Evolutionary conservation across 176 grass and related monocot species (phyloP).

Genomic region (Dactylis glomerata): DNA sequence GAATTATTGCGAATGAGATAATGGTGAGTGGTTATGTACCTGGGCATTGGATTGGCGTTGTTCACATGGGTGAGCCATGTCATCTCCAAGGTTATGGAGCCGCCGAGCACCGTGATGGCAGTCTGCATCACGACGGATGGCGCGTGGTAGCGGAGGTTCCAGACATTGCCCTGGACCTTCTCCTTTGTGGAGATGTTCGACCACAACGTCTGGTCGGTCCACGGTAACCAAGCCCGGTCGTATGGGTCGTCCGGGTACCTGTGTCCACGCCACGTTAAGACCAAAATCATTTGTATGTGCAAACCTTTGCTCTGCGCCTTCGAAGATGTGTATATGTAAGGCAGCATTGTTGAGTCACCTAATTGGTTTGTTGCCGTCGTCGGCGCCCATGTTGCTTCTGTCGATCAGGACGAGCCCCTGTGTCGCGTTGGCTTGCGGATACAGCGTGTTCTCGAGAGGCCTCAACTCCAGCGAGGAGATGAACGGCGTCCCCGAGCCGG

Average conservation of each 20-base stretch:
- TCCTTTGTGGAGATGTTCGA: not conserved
- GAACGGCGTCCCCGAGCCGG: conserved; percentile 32
- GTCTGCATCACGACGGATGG: not conserved
- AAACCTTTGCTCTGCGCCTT: no score
- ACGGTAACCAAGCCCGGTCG: not conserved
- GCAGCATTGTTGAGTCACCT: no score
- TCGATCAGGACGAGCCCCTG: conserved; percentile 20
- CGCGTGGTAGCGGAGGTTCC: not conserved
- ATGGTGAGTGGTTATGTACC: no score
- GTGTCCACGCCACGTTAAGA: no score
- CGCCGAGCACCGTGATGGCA: not conserved
- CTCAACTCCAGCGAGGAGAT: conserved; percentile 36
- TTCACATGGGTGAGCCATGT: not conserved
- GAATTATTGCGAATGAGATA: no score
- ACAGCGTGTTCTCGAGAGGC: conserved; percentile 25
- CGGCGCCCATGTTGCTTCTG: conserved; percentile 26
- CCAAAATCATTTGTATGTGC: no score
- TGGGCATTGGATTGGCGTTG: not conserved
- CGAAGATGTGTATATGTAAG: no score
- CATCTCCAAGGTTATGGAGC: not conserved
- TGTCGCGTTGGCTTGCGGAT: not conserved
- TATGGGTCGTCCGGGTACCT: not conserved
- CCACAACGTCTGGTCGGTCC: not conserved
- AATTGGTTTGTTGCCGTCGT: no score
- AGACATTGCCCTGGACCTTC: not conserved